Evolutionary conservation across 176 grass and related monocot genomes (phyloP).

Genomic region (Musa schizocarpa): DNA sequence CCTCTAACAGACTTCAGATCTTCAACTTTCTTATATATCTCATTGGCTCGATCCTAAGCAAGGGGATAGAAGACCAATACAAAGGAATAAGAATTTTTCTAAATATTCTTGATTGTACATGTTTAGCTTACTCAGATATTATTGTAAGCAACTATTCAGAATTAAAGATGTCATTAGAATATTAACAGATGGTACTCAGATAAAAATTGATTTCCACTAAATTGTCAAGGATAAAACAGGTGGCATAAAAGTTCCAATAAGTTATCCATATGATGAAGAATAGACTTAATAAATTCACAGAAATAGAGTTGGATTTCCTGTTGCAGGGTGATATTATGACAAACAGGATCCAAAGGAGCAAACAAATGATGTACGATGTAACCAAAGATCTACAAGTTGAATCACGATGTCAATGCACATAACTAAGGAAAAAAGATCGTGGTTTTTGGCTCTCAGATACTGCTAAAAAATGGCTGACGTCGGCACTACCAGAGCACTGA

Average conservation of each 20-base stretch:
- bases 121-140: neutral
- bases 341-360: neutral
- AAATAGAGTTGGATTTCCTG: neutral
- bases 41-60: constrained; percentile 19
- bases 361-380: neutral
- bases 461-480: too few relatives aligned
- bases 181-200: neutral
- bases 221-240: too few relatives aligned
- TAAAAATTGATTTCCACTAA: neutral
- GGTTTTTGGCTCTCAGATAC: too few relatives aligned
- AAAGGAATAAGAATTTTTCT: neutral
- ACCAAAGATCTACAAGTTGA: too few relatives aligned
- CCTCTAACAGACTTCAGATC: constrained; percentile 14
- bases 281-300: neutral
- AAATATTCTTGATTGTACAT: neutral
- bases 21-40: constrained; percentile 19
- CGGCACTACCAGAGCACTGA: too few relatives aligned
- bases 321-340: neutral
- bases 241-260: too few relatives aligned
- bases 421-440: too few relatives aligned
- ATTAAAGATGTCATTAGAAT: neutral
- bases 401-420: too few relatives aligned
- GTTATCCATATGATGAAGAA: too few relatives aligned
- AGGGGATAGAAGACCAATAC: neutral
- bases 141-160: neutral